Evolutionary conservation across 2,329 filamentous ascomycete species (phyloP), one percentile per base, ranked within the genome.

Genomic region (Cytospora piceicola): DNA sequence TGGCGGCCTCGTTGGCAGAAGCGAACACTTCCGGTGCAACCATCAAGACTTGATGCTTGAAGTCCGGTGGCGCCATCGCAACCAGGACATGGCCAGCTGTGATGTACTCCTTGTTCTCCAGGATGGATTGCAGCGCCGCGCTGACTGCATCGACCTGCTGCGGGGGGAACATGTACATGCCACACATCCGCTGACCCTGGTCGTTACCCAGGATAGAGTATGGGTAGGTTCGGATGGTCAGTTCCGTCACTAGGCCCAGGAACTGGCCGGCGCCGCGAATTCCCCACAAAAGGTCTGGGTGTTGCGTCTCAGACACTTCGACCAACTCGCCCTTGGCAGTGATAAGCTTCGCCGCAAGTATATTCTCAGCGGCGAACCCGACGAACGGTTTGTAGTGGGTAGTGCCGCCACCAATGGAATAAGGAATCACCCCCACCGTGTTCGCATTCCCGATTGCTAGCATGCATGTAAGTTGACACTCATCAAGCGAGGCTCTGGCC

Each of bases 221-320:
- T 8, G 39, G 39, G 39, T 14, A 15, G 0, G 39, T 42, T 14
- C 15, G 20, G 39, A 42, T 42, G n/a, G 51, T 54, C n/a, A 30
- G 8, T 12, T 29, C 27, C 27, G 55, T 57, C 27, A 57, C 34
- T 4, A 57, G n/a, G 30, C 55, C 55, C 27, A 57, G 32, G 32
- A 30, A 30, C 11, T 57, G 55, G 9, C 55, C 55, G 14, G 55
- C 55, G 55, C 55, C 55, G 15, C 32, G 27, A 5, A 57, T 9
- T 22, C 27, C 55, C 27, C 32, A 57, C 24, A 57, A 17, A 34
- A 57, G 55, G 27, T 57, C 55, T 22, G 24, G n/a, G 32, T 57
- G 34, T 57, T 36, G 27, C n/a, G 24, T 22, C 55, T 57, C 55
- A 14, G 55, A 57, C n/a, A 34, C 55, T 20, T 29, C 34, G 8